Percentiles rank a stretch among this genome's conserved stretches.
Evolutionary conservation across 371 early-diverging fungal species (phyloP).

Genomic region (Rhizopus sp.): DNA sequence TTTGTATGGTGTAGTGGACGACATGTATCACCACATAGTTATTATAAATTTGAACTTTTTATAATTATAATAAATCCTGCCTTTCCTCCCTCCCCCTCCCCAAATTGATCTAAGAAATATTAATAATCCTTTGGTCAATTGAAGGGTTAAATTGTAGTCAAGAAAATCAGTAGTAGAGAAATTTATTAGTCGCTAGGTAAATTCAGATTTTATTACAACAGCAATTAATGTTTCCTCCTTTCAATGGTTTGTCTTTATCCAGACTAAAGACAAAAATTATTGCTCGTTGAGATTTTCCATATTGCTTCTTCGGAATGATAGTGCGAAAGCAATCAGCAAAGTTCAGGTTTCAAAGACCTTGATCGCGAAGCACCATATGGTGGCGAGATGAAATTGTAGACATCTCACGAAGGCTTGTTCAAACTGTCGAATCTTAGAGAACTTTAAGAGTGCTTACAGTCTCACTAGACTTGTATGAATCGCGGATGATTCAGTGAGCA

Average conservation of each 20-base stretch:
- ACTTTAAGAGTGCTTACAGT: conserved; percentile 35
- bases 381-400: conserved; percentile 9
- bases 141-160: too few relatives aligned
- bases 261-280: conserved; percentile 5
- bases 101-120: too few relatives aligned
- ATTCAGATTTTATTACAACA: too few relatives aligned
- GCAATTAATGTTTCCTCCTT: too few relatives aligned
- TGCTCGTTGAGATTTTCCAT: conserved; percentile 9
- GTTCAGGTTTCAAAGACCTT: conserved; percentile 8
- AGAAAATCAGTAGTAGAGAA: too few relatives aligned
- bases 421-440: conserved; percentile 29
- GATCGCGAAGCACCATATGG: conserved; percentile 17
- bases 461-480: conserved; percentile 26
- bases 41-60: too few relatives aligned
- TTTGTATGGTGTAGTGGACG: too few relatives aligned
- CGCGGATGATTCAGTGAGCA: conserved; percentile 8
- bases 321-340: conserved; percentile 12
- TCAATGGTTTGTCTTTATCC: conserved; percentile 7
- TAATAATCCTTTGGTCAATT: too few relatives aligned
- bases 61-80: too few relatives aligned
- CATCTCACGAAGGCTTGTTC: background rate
- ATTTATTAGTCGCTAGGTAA: too few relatives aligned
- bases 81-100: too few relatives aligned
- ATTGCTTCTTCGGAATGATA: conserved; percentile 7
- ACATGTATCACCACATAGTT: too few relatives aligned